Conservation (phyloP, 148 eudicot genomes). For the Camellia granthamiana region DNA sequence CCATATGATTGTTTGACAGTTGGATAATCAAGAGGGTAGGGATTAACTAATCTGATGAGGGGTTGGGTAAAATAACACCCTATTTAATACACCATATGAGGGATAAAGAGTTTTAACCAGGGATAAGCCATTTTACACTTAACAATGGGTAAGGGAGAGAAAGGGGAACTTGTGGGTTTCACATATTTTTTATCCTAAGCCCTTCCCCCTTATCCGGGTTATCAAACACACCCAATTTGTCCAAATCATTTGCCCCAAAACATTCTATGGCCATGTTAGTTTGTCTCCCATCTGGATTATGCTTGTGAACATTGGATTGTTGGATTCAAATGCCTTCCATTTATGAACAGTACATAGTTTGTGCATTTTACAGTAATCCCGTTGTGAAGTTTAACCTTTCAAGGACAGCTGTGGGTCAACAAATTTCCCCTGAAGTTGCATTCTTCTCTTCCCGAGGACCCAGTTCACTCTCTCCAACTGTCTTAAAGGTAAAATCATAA, state of each 20-base stretch:
- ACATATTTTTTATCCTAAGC: no score
- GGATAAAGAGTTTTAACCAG: no score
- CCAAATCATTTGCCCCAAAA: not conserved
- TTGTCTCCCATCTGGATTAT: not conserved
- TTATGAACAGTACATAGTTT: not conserved
- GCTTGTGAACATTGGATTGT: not conserved
- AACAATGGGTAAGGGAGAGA: no score
- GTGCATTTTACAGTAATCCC: conserved; percentile 30
- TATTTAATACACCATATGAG: no score
- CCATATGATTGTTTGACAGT: no score
- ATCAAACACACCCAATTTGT: no score
- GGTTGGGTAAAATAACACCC: no score
- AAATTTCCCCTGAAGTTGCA: conserved; percentile 46
- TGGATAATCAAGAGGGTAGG: no score
- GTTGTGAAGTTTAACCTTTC: conserved; percentile 33
- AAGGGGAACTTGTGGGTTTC: no score
- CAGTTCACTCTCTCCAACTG: conserved; percentile 44
- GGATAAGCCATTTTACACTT: no score
- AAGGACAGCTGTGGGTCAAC: conserved; percentile 34
- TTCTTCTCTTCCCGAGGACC: conserved; percentile 54
- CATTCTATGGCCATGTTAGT: not conserved
- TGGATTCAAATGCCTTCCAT: not conserved
- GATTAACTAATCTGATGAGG: no score
- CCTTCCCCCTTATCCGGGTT: no score
- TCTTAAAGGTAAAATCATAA: conserved; percentile 37